Evolutionary conservation across 192 early-diverging fungal genomes (phyloP).

Genomic region (Dispira parvispora): DNA sequence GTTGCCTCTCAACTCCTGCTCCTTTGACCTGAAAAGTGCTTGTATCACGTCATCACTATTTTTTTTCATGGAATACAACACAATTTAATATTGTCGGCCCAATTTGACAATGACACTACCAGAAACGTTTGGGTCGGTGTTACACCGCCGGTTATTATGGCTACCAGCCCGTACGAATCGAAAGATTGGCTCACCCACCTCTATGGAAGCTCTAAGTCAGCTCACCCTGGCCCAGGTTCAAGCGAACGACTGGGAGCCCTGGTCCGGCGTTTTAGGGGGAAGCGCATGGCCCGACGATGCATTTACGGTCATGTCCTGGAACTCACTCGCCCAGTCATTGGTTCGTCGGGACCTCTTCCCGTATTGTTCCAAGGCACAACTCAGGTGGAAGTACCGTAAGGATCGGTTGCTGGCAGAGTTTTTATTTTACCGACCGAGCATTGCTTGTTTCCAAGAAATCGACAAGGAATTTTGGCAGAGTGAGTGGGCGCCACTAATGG

Average conservation of each 20-base stretch:
- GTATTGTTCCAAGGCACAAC: conserved; percentile 29
- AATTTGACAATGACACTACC: too few relatives aligned
- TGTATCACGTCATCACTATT: too few relatives aligned
- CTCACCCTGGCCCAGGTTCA: not conserved
- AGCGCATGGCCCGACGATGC: not conserved
- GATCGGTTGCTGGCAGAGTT: conserved; percentile 29
- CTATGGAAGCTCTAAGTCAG: too few relatives aligned
- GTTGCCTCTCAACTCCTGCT: too few relatives aligned
- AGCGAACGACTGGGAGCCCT: not conserved
- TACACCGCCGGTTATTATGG: too few relatives aligned
- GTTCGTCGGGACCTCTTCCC: conserved; percentile 34
- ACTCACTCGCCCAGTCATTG: conserved; percentile 33
- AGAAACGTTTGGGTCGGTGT: too few relatives aligned
- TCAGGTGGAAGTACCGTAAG: conserved; percentile 33
- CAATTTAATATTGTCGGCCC: too few relatives aligned
- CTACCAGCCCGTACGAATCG: too few relatives aligned
- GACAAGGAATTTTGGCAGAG: conserved; percentile 12
- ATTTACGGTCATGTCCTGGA: conserved; percentile 41
- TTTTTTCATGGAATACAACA: too few relatives aligned
- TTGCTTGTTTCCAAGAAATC: conserved; percentile 42
- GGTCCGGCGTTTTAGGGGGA: not conserved
- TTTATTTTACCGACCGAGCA: conserved; percentile 23
- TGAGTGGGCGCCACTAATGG: not conserved
- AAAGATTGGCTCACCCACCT: too few relatives aligned
- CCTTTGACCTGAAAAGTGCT: too few relatives aligned